A percentile compares a stretch with the other conserved stretches of the same genome.
Evolutionary conservation across 1,284 basidiomycete genomes (phyloP).

Genomic region (Cryptococcus neoformans): DNA sequence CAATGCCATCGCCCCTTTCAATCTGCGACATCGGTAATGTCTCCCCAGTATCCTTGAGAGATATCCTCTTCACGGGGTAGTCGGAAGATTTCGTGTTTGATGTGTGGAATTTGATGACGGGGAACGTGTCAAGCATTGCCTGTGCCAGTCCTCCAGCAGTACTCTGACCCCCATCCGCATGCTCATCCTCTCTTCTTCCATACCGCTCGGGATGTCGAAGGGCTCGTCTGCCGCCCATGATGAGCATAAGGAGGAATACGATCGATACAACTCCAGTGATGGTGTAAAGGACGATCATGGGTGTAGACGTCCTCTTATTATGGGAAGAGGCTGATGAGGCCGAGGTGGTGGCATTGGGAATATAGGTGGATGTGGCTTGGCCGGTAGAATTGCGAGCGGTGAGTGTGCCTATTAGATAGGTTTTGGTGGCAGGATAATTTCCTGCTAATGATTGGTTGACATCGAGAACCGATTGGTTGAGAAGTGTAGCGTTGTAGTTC

Average conservation of each 20-base stretch:
- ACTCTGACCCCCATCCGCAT: constrained; percentile 57
- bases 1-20: not conserved
- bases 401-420: constrained; percentile 65
- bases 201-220: constrained; percentile 87
- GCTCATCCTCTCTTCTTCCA: constrained; percentile 61
- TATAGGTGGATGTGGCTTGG: constrained; percentile 27
- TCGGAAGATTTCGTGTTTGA: not conserved
- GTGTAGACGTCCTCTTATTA: constrained; percentile 25
- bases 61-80: not conserved
- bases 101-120: constrained; percentile 76
- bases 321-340: constrained; percentile 2
- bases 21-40: not conserved
- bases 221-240: constrained; percentile 76
- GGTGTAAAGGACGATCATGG: constrained; percentile 73
- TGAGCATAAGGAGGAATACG: constrained; percentile 73
- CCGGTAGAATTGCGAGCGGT: constrained; percentile 63
- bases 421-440: constrained; percentile 49
- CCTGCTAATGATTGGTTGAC: constrained; percentile 57
- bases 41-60: not conserved
- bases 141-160: constrained; percentile 75
- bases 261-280: constrained; percentile 81
- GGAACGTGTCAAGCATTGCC: constrained; percentile 91
- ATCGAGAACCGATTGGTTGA: constrained; percentile 35
- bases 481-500: constrained; percentile 52
- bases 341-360: constrained; percentile 17